Evolutionary conservation across 2,329 filamentous ascomycete species (phyloP), one percentile per base, ranked within the genome.

Genomic region (Sclerotinia nivalis): DNA sequence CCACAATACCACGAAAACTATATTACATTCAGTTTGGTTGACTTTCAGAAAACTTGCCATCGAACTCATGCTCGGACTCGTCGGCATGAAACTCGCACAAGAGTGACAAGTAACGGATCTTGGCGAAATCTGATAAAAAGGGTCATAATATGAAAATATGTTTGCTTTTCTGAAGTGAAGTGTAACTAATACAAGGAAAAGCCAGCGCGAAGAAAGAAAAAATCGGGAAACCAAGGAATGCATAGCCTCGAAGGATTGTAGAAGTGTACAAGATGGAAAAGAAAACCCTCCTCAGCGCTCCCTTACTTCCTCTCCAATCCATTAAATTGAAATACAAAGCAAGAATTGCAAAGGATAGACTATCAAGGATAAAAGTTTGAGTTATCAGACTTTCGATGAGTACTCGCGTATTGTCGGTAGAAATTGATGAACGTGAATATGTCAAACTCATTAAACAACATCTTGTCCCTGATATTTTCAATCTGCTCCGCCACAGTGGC

Each of bases 391-490:
- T 62, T 62, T 62, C 22, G 45, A 62, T 50, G 28, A 62, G 28
- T 50, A 50, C 45, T 50, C 31, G 60, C 60, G 31, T 40, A 34
- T 68, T 34, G 28, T 28, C 52, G 60, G 54, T 56, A n/a, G 37
- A 47, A 37, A 10, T 49, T 45, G 61, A 59, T 40, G 45, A 58
- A 40, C 25, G 47, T 65, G 58, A 69, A 45, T 37, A 65, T 25
- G 25, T 69, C 43, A 69, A 61, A 66, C 50, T 65, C 61, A 72
- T 71, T 67, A 71, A 73, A 71, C 31, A 67, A 70, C 61, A 67
- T 55, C 61, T 70, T 66, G 45, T 69, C 55, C 65, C 58, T 71
- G 65, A 69, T 67, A 61, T 70, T 25, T 50, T 52, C 45, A 56
- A 55, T 65, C 61, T 65, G 61, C 49, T 55, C 68, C 68, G 25